Base-by-base conservation (phyloP, 163 green algal species). In the Chlorella variabilis region DNA sequence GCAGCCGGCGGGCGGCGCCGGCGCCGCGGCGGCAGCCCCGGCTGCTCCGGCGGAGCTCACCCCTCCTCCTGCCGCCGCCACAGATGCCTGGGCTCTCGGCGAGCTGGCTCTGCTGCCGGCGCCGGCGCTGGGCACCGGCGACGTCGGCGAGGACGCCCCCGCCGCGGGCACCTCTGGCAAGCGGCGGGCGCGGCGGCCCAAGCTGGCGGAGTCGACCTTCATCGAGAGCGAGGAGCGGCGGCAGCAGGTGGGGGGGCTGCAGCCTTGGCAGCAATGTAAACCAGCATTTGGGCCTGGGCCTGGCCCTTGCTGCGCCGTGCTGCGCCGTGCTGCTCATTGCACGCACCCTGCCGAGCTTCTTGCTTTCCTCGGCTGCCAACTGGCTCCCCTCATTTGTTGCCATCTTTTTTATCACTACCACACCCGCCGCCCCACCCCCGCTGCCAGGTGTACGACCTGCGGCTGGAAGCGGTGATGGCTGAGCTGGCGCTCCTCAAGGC, bases 401-500 rank as follows among this genome's bases (percentile, higher is more conserved):
- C n/a, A n/a, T n/a, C n/a, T n/a, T n/a, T n/a, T n/a, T n/a, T n/a
- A n/a, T n/a, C n/a, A n/a, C n/a, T n/a, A n/a, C n/a, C n/a, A n/a
- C n/a, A n/a, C n/a, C n/a, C n/a, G n/a, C n/a, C n/a, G n/a, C n/a
- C n/a, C n/a, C n/a, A n/a, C 20, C 9, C 51, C 13, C 51, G 21
- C 4, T 8, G 13, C 1, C 69, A 78, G 71, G 71, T 78, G 71
- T 51, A 58, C 25, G 6, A 39, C 17, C 34, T 54, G 51, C 54
- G 71, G 21, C 21, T 54, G 71, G 78, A 84, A 48, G 65, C 73
- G 38, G 73, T 70, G 25, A 45, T 79, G 39, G 34, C 49, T 41
- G 48, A 85, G 51, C 63, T 85, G 49, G 69, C 69, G 27, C 56
- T 73, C 45, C 51, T 85, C 39, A 78, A 45, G 29, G 80, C 69